These are phyloP conservation scores for Meripilus lineatus DNA, from an alignment of 1,284 basidiomycete genomes.

Conservation along the genomic window DNA sequence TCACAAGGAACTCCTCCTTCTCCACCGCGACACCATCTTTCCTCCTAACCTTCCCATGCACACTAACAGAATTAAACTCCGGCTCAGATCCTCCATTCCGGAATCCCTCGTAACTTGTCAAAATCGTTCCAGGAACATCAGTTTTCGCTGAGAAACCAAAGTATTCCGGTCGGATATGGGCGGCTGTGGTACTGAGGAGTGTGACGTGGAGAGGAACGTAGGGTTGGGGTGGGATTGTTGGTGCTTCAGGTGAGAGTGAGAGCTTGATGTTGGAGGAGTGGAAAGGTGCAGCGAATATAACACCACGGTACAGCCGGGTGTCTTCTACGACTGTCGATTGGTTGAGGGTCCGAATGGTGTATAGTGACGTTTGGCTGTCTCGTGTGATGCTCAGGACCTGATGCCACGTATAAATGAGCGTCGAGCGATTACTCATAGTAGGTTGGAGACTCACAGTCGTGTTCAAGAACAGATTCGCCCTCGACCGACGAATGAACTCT, in stretches of 20 bases:
- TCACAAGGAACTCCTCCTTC: conserved; percentile 56
- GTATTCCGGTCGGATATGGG: conserved; percentile 61
- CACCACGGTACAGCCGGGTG: conserved; percentile 45
- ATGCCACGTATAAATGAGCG: conserved; percentile 3
- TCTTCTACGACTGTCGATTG: conserved; percentile 11
- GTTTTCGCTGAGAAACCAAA: conserved; percentile 53
- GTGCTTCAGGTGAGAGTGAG: conserved; percentile 38
- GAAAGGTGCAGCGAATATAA: conserved; percentile 78
- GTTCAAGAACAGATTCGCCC: conserved; percentile 64
- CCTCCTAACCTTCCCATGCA: conserved; percentile 57
- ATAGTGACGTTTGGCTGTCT: conserved; percentile 29
- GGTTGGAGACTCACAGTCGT: conserved; percentile 47
- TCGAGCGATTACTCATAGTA: conserved; percentile 7
- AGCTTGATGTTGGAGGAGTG: conserved; percentile 57
- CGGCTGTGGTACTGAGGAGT: conserved; percentile 73
- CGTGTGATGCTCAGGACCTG: conserved; percentile 50
- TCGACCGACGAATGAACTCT: conserved; percentile 67
- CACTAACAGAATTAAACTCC: conserved; percentile 88
- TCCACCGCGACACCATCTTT: conserved; percentile 21
- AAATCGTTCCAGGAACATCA: conserved; percentile 58
- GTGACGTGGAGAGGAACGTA: conserved; percentile 91
- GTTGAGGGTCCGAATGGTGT: conserved; percentile 40
- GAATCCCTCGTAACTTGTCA: conserved; percentile 67
- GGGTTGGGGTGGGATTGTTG: conserved; percentile 53
- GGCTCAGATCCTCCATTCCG: conserved; percentile 51